Base-by-base conservation (phyloP, 2,329 filamentous ascomycete species). In the Xylaria sp. region DNA sequence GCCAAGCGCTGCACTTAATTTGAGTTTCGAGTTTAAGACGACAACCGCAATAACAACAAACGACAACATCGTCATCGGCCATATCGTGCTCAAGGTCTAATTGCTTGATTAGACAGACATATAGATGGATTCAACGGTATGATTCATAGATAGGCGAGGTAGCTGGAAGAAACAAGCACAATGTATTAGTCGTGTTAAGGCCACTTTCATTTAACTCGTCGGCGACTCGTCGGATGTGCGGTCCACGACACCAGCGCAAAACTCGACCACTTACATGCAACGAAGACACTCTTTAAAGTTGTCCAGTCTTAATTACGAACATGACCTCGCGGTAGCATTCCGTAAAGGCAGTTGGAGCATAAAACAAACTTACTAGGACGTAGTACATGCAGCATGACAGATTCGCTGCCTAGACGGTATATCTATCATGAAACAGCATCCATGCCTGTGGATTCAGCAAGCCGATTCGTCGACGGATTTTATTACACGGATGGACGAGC, bases 1-100 rank as follows among this genome's bases (percentile, higher is more conserved):
- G 67, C 62, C 69, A 71, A 67, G 64, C 48, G 51, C 55, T 63
- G 64, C 64, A 69, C 36, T 62, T 65, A 59, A 70, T 65, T 63
- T 64, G 39, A 43, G 51, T 36, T 52, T 58, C 23, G 31, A 62
- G 63, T 64, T 54, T 62, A 64, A 66, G 48, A 60, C 43, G 41
- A 69, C 67, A 18, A 43, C 39, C 4, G 6, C 9, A 36, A 36
- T 7, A 36, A 36, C 33, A 7, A 36, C 33, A 36, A 36, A 8
- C 33, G 33, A 7, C 33, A 69, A 54, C 62, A 63, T 54, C 52
- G 25, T 39, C 60, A 48, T 39, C 49, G 61, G 39, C 49, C 33
- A 51, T 33, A 41, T 31, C 20, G 52, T 28, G 18, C 46, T 4
- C 33, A 46, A 62, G 54, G 52, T 52, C 68, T 59, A 10, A 36